Evolutionary conservation across 495 filamentous ascomycete species (phyloP).

Genomic region (Penicillium daleae): DNA sequence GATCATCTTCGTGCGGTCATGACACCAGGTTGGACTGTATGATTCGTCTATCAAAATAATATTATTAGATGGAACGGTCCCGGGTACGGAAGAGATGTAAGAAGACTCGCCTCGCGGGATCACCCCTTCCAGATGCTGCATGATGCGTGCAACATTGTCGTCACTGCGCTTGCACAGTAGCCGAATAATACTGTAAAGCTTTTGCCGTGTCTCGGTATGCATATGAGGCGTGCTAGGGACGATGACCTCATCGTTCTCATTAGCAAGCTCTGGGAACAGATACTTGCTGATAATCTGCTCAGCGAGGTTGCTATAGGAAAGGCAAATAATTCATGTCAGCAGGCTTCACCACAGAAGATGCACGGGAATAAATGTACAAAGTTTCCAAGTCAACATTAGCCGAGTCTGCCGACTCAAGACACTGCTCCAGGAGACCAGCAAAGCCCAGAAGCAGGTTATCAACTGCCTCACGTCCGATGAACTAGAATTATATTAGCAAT

Average conservation of each 20-base stretch:
- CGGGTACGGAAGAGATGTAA: neutral
- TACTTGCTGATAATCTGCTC: constrained; percentile 66
- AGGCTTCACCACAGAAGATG: neutral
- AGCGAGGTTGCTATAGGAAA: constrained; percentile 49
- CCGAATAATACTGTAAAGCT: constrained; percentile 66
- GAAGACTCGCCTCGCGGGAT: constrained; percentile 48
- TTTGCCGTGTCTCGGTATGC: constrained; percentile 60
- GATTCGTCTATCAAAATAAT: constrained; percentile 32
- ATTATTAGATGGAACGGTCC: constrained; percentile 19
- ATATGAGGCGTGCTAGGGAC: constrained; percentile 51
- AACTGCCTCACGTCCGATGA: constrained; percentile 54
- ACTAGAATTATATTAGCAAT: constrained; percentile 31
- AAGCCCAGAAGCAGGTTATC: constrained; percentile 55
- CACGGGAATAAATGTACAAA: constrained; percentile 29
- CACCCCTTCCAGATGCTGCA: constrained; percentile 58
- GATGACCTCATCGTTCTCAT: constrained; percentile 24
- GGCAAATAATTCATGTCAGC: neutral
- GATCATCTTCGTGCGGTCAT: constrained; percentile 69
- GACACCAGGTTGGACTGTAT: constrained; percentile 58
- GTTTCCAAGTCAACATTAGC: constrained; percentile 50
- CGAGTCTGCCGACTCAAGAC: constrained; percentile 52
- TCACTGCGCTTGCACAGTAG: constrained; percentile 58
- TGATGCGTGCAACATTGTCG: constrained; percentile 50
- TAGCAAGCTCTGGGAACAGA: constrained; percentile 67
- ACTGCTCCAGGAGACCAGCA: constrained; percentile 50